These are phyloP conservation scores for Phialemoniopsis sp. DNA, from an alignment of 2,329 filamentous ascomycete species.

Conservation along the genomic window DNA sequence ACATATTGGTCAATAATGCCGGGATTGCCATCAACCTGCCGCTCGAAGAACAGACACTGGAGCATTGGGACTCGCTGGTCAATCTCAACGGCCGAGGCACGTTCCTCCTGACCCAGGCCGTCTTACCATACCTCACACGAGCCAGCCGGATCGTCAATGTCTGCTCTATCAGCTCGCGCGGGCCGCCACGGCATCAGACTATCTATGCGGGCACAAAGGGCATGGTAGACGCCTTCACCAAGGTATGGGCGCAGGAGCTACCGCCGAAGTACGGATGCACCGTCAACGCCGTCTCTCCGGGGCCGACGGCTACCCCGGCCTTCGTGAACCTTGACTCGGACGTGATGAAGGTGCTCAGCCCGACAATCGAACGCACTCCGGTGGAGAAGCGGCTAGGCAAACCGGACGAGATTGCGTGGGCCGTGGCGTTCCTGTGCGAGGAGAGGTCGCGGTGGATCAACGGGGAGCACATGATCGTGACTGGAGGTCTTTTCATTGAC, in stretches of 20 bases:
- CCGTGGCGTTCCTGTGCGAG: conserved; percentile 39
- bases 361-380: conserved; percentile 36
- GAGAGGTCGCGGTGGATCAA: conserved; percentile 42
- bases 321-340: conserved; percentile 17
- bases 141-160: too few species aligned
- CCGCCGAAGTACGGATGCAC: conserved; percentile 39
- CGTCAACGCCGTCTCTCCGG: too few species aligned
- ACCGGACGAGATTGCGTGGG: conserved; percentile 40
- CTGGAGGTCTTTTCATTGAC: conserved; percentile 16
- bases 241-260: conserved; percentile 37
- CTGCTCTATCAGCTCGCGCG: too few species aligned
- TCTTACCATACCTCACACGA: conserved; percentile 29
- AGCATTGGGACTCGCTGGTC: too few species aligned
- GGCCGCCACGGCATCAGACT: too few species aligned
- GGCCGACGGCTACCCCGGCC: conserved; percentile 14
- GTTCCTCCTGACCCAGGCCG: conserved; percentile 30
- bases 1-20: conserved; percentile 17
- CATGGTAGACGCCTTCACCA: conserved; percentile 42
- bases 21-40: too few species aligned
- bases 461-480: conserved; percentile 25
- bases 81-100: too few species aligned
- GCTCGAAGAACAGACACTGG: too few species aligned
- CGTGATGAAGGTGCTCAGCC: conserved; percentile 33
- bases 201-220: too few species aligned
- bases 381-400: conserved; percentile 34